Conservation (phyloP, 1,284 basidiomycete species). For the Psilocybe mexicana region DNA sequence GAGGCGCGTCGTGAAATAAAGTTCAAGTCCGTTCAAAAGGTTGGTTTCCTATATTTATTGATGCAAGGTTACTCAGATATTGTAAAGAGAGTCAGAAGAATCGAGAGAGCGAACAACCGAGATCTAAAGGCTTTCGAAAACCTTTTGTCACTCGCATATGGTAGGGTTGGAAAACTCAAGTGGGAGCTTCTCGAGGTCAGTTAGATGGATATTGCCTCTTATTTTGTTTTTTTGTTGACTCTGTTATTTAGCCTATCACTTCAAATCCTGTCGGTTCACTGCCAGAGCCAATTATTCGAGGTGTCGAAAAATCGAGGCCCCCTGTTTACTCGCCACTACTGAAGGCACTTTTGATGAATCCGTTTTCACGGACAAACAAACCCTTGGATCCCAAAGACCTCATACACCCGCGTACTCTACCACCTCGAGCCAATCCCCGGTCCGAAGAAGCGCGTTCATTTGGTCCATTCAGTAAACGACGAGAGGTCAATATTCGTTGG, state of each 20-base stretch:
- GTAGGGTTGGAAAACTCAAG: constrained; percentile 67
- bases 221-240: neutral
- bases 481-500: constrained; percentile 73
- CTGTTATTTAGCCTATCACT: constrained; percentile 49
- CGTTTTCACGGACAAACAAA: constrained; percentile 47
- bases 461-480: constrained; percentile 68
- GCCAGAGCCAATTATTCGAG: constrained; percentile 50
- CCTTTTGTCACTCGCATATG: constrained; percentile 78
- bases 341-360: constrained; percentile 57
- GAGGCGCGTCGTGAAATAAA: constrained; percentile 38
- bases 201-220: neutral
- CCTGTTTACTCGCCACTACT: constrained; percentile 67
- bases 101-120: constrained; percentile 61
- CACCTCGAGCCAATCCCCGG: constrained; percentile 52
- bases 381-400: constrained; percentile 42
- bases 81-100: constrained; percentile 52
- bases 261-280: constrained; percentile 40
- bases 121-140: constrained; percentile 53
- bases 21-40: constrained; percentile 52
- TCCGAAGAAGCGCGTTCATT: constrained; percentile 61
- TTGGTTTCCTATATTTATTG: constrained; percentile 22
- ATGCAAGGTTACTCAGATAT: constrained; percentile 8
- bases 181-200: constrained; percentile 65
- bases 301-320: constrained; percentile 54
- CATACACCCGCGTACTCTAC: constrained; percentile 53